A percentile compares a stretch with the other conserved stretches of the same genome.
phyloP scores from a whole-genome alignment of 495 filamentous ascomycete genomes.

The Glarea lozoyensis region DNA sequence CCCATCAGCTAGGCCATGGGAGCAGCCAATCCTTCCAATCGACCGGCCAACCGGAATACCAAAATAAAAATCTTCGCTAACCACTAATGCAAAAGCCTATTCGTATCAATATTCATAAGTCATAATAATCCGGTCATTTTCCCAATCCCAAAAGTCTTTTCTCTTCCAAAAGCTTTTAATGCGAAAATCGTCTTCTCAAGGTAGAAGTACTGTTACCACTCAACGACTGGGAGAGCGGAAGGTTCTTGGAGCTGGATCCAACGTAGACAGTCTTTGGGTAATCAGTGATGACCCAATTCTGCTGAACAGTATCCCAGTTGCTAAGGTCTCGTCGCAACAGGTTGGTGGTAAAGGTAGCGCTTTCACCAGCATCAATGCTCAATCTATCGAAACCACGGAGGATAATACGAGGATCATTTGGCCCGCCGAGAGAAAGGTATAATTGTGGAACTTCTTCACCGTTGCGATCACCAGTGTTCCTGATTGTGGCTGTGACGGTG shows the following conservation, averaged over 20 bases:
- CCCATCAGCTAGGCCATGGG: too few relatives aligned
- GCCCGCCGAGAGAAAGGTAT: constrained; percentile 75
- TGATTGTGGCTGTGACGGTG: constrained; percentile 66
- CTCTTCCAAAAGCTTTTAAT: too few relatives aligned
- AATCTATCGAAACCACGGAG: constrained; percentile 81
- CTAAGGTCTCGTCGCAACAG: constrained; percentile 77
- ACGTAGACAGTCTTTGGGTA: constrained; percentile 71
- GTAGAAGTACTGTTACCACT: too few relatives aligned
- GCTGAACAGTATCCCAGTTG: constrained; percentile 74
- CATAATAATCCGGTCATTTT: too few relatives aligned
- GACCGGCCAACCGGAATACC: too few relatives aligned
- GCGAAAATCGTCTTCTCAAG: too few relatives aligned
- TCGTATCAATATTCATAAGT: too few relatives aligned
- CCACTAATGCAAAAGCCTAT: too few relatives aligned
- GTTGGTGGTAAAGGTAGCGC: constrained; percentile 54
- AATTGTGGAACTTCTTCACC: constrained; percentile 86
- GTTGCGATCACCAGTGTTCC: constrained; percentile 64
- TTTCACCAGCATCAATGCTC: constrained; percentile 59
- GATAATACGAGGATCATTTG: constrained; percentile 59
- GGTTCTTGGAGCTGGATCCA: constrained; percentile 21
- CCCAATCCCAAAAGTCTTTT: too few relatives aligned
- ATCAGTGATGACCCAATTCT: constrained; percentile 80
- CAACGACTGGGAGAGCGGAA: constrained; percentile 15
- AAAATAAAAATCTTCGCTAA: too few relatives aligned
- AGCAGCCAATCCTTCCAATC: too few relatives aligned